Conservation (phyloP, 352 stramenopile genomes). For the Ophiocytium majus region DNA sequence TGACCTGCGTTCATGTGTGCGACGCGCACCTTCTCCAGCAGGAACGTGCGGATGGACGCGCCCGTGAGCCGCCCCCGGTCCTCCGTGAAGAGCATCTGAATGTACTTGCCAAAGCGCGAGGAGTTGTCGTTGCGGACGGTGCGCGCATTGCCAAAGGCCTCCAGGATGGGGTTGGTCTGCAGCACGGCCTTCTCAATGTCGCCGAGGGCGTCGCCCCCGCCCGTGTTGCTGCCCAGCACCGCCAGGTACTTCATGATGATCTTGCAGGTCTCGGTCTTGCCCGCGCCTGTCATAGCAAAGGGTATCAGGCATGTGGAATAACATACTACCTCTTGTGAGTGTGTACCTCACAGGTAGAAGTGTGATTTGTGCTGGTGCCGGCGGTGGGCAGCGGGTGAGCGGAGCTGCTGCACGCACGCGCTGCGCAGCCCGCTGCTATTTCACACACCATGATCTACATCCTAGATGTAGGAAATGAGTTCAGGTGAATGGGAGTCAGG, state of each 20-base stretch:
- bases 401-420: no score
- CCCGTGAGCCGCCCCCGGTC: constrained; percentile 59
- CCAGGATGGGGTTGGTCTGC: constrained; percentile 95
- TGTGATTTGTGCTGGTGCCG: no score
- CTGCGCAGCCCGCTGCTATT: no score
- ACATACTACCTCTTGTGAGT: no score
- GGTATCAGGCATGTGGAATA: no score
- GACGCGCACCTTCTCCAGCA: constrained; percentile 95
- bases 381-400: no score
- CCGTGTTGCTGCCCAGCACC: constrained; percentile 46
- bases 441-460: no score
- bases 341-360: no score
- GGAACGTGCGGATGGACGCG: constrained; percentile 90
- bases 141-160: constrained; percentile 95
- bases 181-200: constrained; percentile 62
- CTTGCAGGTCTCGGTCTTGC: constrained; percentile 97
- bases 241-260: constrained; percentile 80
- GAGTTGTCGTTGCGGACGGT: constrained; percentile 64
- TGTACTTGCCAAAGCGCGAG: constrained; percentile 89
- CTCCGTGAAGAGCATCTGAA: constrained; percentile 69
- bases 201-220: constrained; percentile 38
- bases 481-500: no score
- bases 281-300: no score
- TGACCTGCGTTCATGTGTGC: no score
- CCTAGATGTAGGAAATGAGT: no score